Conservation (phyloP, 2,329 filamentous ascomycete species). For the Diaporthe vaccinii region DNA sequence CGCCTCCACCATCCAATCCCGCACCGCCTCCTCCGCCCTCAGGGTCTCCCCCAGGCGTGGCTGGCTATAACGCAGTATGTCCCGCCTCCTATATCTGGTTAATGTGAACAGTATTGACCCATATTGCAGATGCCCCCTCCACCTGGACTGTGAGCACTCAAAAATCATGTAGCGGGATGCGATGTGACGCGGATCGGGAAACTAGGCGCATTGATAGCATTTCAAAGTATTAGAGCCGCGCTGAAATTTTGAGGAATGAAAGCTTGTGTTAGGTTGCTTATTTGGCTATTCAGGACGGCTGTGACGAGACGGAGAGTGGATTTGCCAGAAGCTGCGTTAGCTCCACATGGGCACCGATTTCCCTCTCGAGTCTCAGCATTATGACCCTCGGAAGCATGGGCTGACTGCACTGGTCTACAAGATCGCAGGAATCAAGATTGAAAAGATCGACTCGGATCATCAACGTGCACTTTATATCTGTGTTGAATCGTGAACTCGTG, state of each 20-base stretch:
- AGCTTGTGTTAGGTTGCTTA: not conserved
- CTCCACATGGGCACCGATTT: not conserved
- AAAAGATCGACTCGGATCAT: not conserved
- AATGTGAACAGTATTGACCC: constrained; percentile 41
- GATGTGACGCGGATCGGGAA: not conserved
- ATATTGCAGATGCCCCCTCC: constrained; percentile 65
- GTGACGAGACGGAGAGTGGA: not conserved
- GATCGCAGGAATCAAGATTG: constrained; percentile 2
- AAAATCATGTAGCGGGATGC: not conserved
- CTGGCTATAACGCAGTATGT: constrained; percentile 75
- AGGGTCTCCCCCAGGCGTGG: constrained; percentile 64
- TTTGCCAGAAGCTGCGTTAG: not conserved
- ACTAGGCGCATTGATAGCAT: not conserved
- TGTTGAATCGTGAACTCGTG: not conserved
- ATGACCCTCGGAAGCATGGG: not conserved
- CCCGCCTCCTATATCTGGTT: constrained; percentile 11
- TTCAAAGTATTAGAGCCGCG: not conserved
- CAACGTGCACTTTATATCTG: constrained; percentile 1
- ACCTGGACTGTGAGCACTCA: constrained; percentile 61
- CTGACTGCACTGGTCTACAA: not conserved
- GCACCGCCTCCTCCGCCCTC: constrained; percentile 70
- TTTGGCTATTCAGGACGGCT: not conserved
- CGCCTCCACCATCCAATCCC: constrained; percentile 68
- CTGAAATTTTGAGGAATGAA: constrained; percentile 4
- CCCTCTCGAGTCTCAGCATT: not conserved